phyloP scores from a whole-genome alignment of 2,329 filamentous ascomycete genomes.

The Ascochyta clinopodiicola region DNA sequence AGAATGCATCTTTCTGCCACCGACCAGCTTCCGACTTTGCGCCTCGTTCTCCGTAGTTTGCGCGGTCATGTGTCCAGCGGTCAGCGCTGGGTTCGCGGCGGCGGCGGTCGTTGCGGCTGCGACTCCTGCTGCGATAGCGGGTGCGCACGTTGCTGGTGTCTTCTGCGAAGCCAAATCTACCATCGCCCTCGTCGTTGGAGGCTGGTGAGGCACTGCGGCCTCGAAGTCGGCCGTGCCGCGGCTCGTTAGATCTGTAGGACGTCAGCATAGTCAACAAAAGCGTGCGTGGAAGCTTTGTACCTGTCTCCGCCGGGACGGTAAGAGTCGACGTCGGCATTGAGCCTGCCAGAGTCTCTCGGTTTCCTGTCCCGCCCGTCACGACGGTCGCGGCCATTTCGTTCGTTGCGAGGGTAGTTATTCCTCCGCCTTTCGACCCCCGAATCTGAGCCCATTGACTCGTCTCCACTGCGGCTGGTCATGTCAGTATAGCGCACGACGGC shows the following conservation, averaged over 20 bases:
- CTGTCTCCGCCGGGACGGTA: slow-evolving; percentile 39
- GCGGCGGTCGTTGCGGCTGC: slow-evolving; percentile 43
- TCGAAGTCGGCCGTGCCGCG: slow-evolving; percentile 58
- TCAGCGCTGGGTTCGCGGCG: slow-evolving; percentile 34
- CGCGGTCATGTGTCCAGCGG: slow-evolving; percentile 41
- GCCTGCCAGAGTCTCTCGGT: slow-evolving; percentile 16
- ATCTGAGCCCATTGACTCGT: slow-evolving; percentile 85
- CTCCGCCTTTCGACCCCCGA: slow-evolving; percentile 33
- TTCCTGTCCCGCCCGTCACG: slow-evolving; percentile 28
- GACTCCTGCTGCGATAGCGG: slow-evolving; percentile 52
- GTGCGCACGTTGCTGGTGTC: slow-evolving; percentile 51
- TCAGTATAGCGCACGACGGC: slow-evolving; percentile 27
- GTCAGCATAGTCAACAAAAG: not conserved
- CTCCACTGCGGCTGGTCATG: slow-evolving; percentile 57
- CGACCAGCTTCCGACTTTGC: slow-evolving; percentile 23
- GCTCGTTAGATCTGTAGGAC: slow-evolving; percentile 32
- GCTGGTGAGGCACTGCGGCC: slow-evolving; percentile 66
- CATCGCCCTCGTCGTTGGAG: slow-evolving; percentile 54
- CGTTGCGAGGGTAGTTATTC: slow-evolving; percentile 19
- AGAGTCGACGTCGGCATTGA: slow-evolving; percentile 36
- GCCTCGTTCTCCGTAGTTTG: slow-evolving; percentile 29
- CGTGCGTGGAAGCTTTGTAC: slow-evolving; percentile 18
- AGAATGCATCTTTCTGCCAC: slow-evolving; percentile 36
- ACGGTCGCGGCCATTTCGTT: slow-evolving; percentile 13
- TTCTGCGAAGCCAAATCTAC: slow-evolving; percentile 59